Evolutionary conservation across 2,329 filamentous ascomycete genomes (phyloP).

Genomic region (Penicillium sp.): DNA sequence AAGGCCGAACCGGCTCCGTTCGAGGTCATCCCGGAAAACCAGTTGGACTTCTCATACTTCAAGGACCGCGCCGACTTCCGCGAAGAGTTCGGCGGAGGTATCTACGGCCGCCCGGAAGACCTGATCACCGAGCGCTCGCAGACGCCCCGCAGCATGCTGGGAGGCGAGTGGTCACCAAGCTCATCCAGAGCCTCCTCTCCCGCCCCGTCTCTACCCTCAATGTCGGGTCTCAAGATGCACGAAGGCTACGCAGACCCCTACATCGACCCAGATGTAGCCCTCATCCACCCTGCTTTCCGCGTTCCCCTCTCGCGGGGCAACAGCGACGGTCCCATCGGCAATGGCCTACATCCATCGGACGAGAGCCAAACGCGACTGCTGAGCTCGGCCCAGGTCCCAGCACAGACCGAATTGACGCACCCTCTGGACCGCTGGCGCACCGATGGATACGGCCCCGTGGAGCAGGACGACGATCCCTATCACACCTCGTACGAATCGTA

Average conservation of each 20-base stretch:
- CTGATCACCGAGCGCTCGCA: conserved; percentile 43
- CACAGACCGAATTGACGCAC: conserved; percentile 14
- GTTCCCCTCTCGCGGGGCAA: conserved; percentile 25
- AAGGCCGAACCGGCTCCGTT: conserved; percentile 64
- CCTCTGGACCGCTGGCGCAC: conserved; percentile 34
- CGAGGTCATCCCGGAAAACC: conserved; percentile 79
- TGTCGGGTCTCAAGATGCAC: conserved; percentile 23
- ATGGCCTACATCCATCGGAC: conserved; percentile 33
- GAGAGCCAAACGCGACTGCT: conserved; percentile 40
- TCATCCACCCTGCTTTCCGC: conserved; percentile 37
- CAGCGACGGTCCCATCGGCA: conserved; percentile 16
- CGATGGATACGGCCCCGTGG: conserved; percentile 36
- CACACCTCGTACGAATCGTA: conserved; percentile 36
- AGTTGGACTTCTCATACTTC: conserved; percentile 86
- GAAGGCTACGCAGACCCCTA: conserved; percentile 25
- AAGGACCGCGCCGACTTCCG: conserved; percentile 86
- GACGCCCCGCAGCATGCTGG: conserved; percentile 38
- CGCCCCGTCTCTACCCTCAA: conserved; percentile 32
- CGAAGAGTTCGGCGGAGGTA: conserved; percentile 75
- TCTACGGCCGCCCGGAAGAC: conserved; percentile 45
- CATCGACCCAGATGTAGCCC: conserved; percentile 8
- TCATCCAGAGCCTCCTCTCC: conserved; percentile 41
- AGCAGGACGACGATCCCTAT: conserved; percentile 30
- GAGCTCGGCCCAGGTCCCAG: conserved; percentile 33
- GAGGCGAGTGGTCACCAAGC: conserved; percentile 34